Base-by-base conservation (phyloP, 257 asterid species). In the Echium plantagineum region DNA sequence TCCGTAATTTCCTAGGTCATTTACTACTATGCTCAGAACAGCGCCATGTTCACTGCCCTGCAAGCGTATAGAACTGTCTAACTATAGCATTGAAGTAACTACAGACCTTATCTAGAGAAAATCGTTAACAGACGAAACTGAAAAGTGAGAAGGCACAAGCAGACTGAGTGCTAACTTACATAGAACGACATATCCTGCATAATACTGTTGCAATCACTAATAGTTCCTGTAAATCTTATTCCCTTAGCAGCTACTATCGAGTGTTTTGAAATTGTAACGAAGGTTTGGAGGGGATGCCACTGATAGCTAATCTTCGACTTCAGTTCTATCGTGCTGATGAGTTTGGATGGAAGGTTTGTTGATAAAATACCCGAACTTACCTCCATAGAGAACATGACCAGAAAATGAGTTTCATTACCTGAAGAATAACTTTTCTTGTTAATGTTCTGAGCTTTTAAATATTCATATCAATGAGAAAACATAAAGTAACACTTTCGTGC, bases 281-380 rank as follows among this genome's bases (percentile, higher is more conserved):
- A 91, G 66, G 95, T 85, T 53, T 70, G 85, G 28, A 91, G 80
- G 54, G 98, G 94, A 59, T 85, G 98, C 98, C 95, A 91, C 17
- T 72, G 94, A 59, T 82, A 73, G 67, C 85, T 84, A 4, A 69
- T 70, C 76, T 66, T 82, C 74, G 77, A 21, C 75, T 91, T 91
- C 63, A 91, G 64, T 72, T 91, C 98, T 10, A 94, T 88, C 8
- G 85, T 77, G 20, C 78, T 65, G 20, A 91, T 65, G 21, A 88
- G 95, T 62, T 75, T 72, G 5, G 94, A 74, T 3, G 98, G 90
- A 60, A 91, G 87, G 65, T 78, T 85, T 16, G 90, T 75, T 15
- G 84, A 82, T 7, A 91, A 31, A 56, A 77, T 55, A 38, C 98
- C 98, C 12, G 71, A 73, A 31, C 85, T 85, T 65, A 85, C 95